A percentile compares a stretch with the other conserved stretches of the same genome.
These are phyloP conservation scores for Chaetomiaceae sp. DNA, from an alignment of 2,329 filamentous ascomycete species.

Conservation along the genomic window DNA sequence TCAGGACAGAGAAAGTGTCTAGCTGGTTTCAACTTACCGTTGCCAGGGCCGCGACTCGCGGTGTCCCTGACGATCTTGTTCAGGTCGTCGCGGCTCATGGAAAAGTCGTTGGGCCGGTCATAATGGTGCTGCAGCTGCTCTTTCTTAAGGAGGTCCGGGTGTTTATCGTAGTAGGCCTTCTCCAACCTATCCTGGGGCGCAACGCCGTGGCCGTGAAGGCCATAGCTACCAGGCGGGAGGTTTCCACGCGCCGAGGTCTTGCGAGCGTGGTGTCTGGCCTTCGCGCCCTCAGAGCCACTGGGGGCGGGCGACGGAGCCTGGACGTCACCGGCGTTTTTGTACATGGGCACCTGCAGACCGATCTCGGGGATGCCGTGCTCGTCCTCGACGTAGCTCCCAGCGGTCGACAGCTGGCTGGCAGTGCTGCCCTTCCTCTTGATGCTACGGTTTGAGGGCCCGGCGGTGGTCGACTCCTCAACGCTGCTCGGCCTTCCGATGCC, in stretches of 20 bases:
- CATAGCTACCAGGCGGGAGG: conserved; percentile 82
- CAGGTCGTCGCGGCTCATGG: conserved; percentile 82
- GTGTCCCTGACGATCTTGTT: conserved; percentile 83
- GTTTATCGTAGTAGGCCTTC: conserved; percentile 87
- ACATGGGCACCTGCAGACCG: conserved; percentile 89
- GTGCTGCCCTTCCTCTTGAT: conserved; percentile 61
- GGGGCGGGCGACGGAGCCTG: conserved; percentile 86
- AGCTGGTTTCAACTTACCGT: conserved; percentile 40
- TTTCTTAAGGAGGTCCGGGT: conserved; percentile 75
- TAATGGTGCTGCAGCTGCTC: conserved; percentile 57
- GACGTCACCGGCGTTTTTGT: conserved; percentile 86
- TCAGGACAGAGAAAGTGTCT: too few relatives aligned
- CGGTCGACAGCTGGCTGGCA: conserved; percentile 43
- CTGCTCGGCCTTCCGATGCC: conserved; percentile 68
- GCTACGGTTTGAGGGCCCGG: conserved; percentile 43
- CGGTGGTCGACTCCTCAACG: conserved; percentile 41
- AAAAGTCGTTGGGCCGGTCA: conserved; percentile 63
- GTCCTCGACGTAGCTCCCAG: conserved; percentile 56
- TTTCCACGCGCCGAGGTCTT: conserved; percentile 68
- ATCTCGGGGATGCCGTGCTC: conserved; percentile 91
- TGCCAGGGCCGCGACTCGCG: conserved; percentile 47
- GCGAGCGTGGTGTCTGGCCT: conserved; percentile 56
- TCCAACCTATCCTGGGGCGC: conserved; percentile 76
- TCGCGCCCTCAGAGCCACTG: conserved; percentile 32
- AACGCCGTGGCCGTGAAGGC: conserved; percentile 81